Evolutionary conservation across 495 filamentous ascomycete species (phyloP).

Genomic region (Haplographium delicatum): DNA sequence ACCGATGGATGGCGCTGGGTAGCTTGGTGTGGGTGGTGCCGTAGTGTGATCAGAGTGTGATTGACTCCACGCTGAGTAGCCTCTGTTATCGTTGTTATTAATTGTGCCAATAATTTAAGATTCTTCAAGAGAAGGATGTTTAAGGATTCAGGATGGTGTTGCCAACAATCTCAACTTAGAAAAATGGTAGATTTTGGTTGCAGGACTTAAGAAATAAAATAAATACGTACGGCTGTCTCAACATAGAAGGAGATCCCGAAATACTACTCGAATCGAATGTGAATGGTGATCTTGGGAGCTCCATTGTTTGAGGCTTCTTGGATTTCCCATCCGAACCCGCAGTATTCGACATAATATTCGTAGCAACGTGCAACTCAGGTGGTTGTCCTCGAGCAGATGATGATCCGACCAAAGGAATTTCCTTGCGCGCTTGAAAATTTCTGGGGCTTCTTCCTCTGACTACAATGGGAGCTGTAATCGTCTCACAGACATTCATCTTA

Average conservation of each 20-base stretch:
- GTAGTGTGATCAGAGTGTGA: constrained; percentile 37
- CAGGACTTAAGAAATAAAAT: constrained; percentile 7
- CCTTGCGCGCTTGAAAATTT: constrained; percentile 74
- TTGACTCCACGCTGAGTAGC: constrained; percentile 36
- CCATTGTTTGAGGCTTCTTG: constrained; percentile 41
- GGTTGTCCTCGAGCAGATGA: constrained; percentile 58
- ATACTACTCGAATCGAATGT: constrained; percentile 50
- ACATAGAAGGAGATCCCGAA: constrained; percentile 37
- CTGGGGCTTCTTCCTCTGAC: constrained; percentile 73
- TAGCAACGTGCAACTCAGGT: constrained; percentile 27
- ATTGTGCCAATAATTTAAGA: constrained; percentile 13
- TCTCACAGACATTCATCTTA: constrained; percentile 64
- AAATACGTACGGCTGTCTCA: constrained; percentile 20
- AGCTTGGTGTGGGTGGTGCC: constrained; percentile 28
- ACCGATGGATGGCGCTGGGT: constrained; percentile 43
- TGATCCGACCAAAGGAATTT: constrained; percentile 67
- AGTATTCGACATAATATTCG: constrained; percentile 9
- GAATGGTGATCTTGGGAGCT: constrained; percentile 45
- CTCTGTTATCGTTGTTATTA: constrained; percentile 18
- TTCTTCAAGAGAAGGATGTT: constrained; percentile 1
- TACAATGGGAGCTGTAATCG: constrained; percentile 69
- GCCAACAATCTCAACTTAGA: no score
- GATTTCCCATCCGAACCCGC: constrained; percentile 43
- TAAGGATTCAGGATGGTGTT: not conserved
- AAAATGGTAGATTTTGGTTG: no score